phyloP scores from a whole-genome alignment of 1,284 basidiomycete genomes.

The Thecaphora thlaspeos region DNA sequence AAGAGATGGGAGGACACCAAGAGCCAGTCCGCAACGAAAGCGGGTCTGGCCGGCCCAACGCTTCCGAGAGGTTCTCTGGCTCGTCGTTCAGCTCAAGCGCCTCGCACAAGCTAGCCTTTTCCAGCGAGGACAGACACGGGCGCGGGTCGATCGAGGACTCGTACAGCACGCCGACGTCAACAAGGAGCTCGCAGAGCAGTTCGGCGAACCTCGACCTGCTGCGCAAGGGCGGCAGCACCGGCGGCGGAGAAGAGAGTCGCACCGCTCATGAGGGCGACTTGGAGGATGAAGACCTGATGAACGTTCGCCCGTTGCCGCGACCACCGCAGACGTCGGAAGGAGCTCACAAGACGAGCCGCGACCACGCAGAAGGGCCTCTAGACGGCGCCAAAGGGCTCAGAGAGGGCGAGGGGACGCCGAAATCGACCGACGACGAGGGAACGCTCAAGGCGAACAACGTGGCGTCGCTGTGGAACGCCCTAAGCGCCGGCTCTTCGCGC shows the following conservation, averaged over 20 bases:
- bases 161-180: constrained; percentile 47
- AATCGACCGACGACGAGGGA: constrained; percentile 35
- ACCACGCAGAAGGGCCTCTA: too few species aligned
- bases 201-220: constrained; percentile 8
- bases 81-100: constrained; percentile 40
- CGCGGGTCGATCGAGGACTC: constrained; percentile 32
- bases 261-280: constrained; percentile 22
- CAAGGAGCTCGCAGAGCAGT: constrained; percentile 45
- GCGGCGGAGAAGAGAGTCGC: not conserved
- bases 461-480: constrained; percentile 25
- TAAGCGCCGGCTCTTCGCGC: constrained; percentile 16
- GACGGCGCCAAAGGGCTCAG: too few species aligned
- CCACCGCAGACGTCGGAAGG: constrained; percentile 17
- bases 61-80: constrained; percentile 45
- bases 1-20: too few species aligned
- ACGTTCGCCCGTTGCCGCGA: constrained; percentile 40
- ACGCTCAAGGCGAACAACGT: constrained; percentile 41
- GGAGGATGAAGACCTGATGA: constrained; percentile 38
- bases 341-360: too few species aligned
- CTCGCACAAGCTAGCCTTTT: constrained; percentile 17
- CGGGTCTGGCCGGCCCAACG: constrained; percentile 6
- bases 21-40: too few species aligned
- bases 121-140: constrained; percentile 21
- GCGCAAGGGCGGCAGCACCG: constrained; percentile 5
- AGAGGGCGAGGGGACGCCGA: constrained; percentile 2